Evolutionary conservation across 1,284 basidiomycete genomes (phyloP).

Genomic region (Afroboletus lepidellus): DNA sequence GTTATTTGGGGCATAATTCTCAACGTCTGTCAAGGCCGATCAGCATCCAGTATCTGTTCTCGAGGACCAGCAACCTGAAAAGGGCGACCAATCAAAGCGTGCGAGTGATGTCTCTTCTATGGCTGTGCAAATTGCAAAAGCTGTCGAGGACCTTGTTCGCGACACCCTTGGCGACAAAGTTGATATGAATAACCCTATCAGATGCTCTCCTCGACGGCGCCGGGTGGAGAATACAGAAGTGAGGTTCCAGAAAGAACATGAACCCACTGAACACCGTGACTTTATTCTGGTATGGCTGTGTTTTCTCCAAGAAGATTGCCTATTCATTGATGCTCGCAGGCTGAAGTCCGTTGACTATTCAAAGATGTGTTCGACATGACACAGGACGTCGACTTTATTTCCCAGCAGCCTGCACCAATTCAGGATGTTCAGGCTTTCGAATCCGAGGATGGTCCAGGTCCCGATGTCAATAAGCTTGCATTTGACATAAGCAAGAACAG

Average conservation of each 20-base stretch:
- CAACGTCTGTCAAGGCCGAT: background rate
- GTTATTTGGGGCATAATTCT: background rate
- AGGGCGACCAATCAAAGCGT: background rate
- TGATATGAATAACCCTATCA: background rate
- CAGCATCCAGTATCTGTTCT: background rate
- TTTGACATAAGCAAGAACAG: background rate
- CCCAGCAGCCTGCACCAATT: too few relatives aligned
- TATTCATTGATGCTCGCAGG: too few relatives aligned
- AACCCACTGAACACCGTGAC: background rate
- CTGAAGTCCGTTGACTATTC: background rate
- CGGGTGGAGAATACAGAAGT: background rate
- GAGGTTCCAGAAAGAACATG: background rate
- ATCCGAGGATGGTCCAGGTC: too few relatives aligned
- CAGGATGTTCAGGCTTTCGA: too few relatives aligned
- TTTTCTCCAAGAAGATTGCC: too few relatives aligned
- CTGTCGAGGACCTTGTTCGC: background rate
- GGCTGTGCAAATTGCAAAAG: background rate
- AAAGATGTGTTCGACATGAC: background rate
- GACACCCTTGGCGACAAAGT: background rate
- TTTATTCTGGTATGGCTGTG: background rate
- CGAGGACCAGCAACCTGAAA: background rate
- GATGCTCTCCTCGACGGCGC: background rate
- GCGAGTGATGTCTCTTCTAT: background rate
- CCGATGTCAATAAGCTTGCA: too few relatives aligned
- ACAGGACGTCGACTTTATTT: background rate